phyloP scores from a whole-genome alignment of 179 eudicot genomes.

The Patellifolia procumbens region DNA sequence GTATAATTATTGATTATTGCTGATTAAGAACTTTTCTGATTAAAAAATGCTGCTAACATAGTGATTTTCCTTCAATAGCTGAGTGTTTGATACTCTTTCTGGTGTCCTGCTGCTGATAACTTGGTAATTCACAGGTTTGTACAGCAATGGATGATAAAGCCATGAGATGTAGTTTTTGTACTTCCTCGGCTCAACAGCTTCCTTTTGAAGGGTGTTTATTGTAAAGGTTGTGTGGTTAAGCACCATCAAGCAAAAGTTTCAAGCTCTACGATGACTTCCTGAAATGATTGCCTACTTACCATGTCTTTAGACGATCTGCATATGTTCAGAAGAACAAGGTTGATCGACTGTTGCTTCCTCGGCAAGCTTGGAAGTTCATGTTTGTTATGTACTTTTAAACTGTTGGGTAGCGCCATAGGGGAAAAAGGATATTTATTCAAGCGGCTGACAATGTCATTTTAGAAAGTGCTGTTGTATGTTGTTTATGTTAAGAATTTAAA shows the following conservation, averaged over 20 bases:
- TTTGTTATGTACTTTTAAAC: constrained; percentile 13
- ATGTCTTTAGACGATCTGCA: constrained; percentile 15
- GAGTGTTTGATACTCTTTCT: neutral
- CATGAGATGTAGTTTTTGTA: constrained; percentile 35
- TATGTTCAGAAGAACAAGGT: constrained; percentile 21
- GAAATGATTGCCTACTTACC: neutral
- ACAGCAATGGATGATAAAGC: constrained; percentile 37
- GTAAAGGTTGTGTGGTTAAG: constrained; percentile 20
- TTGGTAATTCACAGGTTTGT: constrained; percentile 33
- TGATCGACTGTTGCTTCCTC: constrained; percentile 12
- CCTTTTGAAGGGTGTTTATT: constrained; percentile 18
- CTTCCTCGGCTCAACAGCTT: constrained; percentile 28
- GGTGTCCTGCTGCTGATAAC: neutral
- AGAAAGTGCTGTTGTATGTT: constrained; percentile 29
- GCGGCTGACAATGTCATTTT: constrained; percentile 16
- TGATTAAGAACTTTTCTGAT: neutral
- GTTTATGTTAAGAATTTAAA: constrained; percentile 29
- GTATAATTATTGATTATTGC: neutral
- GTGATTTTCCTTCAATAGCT: no score
- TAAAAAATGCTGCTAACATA: neutral
- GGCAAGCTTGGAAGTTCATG: constrained; percentile 9
- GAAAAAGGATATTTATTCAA: constrained; percentile 13
- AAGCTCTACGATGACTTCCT: constrained; percentile 16
- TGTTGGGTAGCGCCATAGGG: constrained; percentile 5
- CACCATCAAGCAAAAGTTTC: constrained; percentile 15